phyloP scores from a whole-genome alignment of 345 rosid species.

The Aquilaria sinensis region DNA sequence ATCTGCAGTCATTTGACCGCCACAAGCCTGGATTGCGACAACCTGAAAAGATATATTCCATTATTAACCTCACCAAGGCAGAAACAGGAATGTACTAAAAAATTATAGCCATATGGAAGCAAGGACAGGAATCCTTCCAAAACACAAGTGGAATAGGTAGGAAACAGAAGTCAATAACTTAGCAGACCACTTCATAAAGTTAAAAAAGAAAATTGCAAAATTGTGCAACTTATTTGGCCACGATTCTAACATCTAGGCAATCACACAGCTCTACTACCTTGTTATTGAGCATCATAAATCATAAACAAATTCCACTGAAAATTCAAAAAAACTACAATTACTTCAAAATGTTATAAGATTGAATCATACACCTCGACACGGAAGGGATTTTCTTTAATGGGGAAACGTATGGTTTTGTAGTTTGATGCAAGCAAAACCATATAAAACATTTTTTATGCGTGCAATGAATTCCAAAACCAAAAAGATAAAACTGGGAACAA shows the following conservation, averaged over 20 bases:
- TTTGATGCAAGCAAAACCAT: conserved; percentile 4
- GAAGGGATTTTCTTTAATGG: background rate
- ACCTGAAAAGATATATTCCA: conserved; percentile 43
- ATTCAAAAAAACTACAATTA: too few species aligned
- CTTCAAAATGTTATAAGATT: too few species aligned
- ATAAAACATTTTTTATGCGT: background rate
- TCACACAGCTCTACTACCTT: background rate
- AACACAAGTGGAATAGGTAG: background rate
- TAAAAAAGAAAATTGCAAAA: background rate
- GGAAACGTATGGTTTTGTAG: background rate
- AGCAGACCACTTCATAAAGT: background rate
- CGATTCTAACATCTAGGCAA: background rate
- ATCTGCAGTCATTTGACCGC: conserved; percentile 96
- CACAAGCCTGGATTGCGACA: conserved; percentile 76
- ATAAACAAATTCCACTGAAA: too few species aligned
- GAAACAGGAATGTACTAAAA: background rate
- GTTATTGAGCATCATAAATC: too few species aligned
- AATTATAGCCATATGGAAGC: background rate
- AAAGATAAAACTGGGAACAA: conserved; percentile 18
- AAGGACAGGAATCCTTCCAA: background rate
- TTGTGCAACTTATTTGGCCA: background rate
- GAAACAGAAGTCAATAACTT: background rate
- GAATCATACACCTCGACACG: too few species aligned
- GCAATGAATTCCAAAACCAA: background rate
- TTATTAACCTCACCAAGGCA: conserved; percentile 9